Conservation (phyloP, 345 rosid species). For the Crucihimalaya himalaica region DNA sequence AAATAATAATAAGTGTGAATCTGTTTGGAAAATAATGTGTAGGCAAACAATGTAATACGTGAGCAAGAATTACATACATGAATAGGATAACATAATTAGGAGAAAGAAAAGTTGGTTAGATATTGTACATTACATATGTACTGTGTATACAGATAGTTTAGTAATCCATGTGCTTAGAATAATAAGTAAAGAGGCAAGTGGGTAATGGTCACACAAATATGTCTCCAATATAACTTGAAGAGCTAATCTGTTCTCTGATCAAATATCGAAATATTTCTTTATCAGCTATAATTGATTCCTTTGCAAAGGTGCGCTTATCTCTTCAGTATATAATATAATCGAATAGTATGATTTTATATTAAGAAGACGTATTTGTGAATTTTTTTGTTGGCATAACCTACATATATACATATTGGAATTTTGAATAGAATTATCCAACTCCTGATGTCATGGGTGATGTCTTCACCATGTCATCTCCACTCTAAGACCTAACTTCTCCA, state of each 20-base stretch:
- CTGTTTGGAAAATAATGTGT: not conserved
- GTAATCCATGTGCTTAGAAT: conserved; percentile 4
- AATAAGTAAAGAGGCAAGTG: conserved; percentile 26
- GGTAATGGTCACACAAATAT: conserved; percentile 12
- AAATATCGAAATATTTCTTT: conserved; percentile 5
- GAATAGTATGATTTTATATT: not conserved
- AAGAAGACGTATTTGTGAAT: conserved; percentile 24
- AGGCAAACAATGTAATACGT: conserved; percentile 11
- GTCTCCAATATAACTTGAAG: conserved; percentile 37
- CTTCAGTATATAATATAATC: not conserved
- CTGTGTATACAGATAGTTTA: not conserved
- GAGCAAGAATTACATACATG: not conserved
- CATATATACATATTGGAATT: too few species aligned
- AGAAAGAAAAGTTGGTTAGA: not conserved
- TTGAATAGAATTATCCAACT: too few species aligned
- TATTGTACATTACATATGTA: not conserved
- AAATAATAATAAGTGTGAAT: not conserved
- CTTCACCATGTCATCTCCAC: too few species aligned
- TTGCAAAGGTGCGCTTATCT: conserved; percentile 9
- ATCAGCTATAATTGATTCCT: conserved; percentile 6
- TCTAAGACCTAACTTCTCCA: too few species aligned
- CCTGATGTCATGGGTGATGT: too few species aligned
- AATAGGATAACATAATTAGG: not conserved
- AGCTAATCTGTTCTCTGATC: conserved; percentile 20
- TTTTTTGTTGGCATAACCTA: conserved; percentile 1